A percentile compares a stretch with the other conserved stretches of the same genome.
Conservation (phyloP, 2,329 filamentous ascomycete genomes). For the Pestalotiopsis fici region DNA sequence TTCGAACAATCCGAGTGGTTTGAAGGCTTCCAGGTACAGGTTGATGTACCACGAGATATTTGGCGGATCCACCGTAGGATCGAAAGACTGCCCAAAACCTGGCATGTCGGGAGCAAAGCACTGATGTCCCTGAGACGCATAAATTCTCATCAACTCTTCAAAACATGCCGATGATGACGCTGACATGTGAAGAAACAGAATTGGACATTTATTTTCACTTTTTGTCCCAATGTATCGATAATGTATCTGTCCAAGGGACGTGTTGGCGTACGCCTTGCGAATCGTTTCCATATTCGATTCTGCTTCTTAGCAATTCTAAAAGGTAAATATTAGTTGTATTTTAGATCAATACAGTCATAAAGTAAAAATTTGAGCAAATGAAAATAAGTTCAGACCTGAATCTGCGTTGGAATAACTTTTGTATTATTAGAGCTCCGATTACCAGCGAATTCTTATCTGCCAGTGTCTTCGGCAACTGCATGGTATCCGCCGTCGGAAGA, state of each 20-base stretch:
- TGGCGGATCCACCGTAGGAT: constrained; percentile 13
- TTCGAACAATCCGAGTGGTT: neutral
- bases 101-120: constrained; percentile 21
- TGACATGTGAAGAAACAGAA: constrained; percentile 16
- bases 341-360: too few relatives aligned
- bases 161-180: constrained; percentile 15
- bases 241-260: constrained; percentile 16
- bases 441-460: neutral
- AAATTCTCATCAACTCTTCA: constrained; percentile 8
- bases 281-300: neutral
- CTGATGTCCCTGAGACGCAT: constrained; percentile 10
- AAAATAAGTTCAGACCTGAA: too few relatives aligned
- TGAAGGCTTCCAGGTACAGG: constrained; percentile 9
- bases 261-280: constrained; percentile 12
- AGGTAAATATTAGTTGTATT: too few relatives aligned
- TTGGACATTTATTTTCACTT: neutral
- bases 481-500: too few relatives aligned
- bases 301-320: too few relatives aligned
- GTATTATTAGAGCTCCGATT: too few relatives aligned
- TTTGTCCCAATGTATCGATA: constrained; percentile 11
- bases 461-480: neutral
- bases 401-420: too few relatives aligned
- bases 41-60: constrained; percentile 12
- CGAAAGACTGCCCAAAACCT: constrained; percentile 18
- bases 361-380: too few relatives aligned